Evolutionary conservation across 805 yeast genomes (phyloP), one percentile per base, ranked within the genome.

Genomic region (Starmera pachycereana): DNA sequence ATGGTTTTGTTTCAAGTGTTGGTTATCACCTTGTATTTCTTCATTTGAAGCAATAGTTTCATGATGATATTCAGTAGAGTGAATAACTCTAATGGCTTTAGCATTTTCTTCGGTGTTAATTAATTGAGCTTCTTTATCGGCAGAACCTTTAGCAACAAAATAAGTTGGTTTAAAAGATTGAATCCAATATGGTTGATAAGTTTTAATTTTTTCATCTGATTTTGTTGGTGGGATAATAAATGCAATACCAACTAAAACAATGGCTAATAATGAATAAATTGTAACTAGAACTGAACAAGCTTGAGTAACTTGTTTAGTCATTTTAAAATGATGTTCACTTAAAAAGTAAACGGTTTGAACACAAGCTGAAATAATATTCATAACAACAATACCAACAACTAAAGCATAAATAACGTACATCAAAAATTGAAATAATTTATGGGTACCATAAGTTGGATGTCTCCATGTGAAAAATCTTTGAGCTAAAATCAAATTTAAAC

Each of bases 131-230:
- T 62, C 71, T n/a, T 64, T 58, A 41, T 60, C 57, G 13, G 72
- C 66, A 8, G 84, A 76, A 39, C 69, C 68, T 41, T 68, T 69
- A 43, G 66, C 61, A 12, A 78, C 79, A 57, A 69, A 82, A 60
- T 82, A 83, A 40, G 66, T 63, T 38, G 80, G 71, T 18, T 62
- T 49, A 48, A 81, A 80, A 7, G 78, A 71, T 57, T 77, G 75
- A 50, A 83, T 72, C 92, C 92, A 83, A 65, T 77, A 75, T 38
- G 92, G 86, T 56, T 78, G 84, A 56, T 74, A 80, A 39, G 71
- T 75, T 47, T 72, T 67, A 33, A 80, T 65, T 37, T 63, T 56
- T 41, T 69, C 70, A 53, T 76, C 81, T 29, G 58, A 58, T 35
- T 63, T 46, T 6, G 84, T 74, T 16, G 84, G 75, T 47, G 72